Percentiles rank a stretch among this genome's conserved stretches.
Evolutionary conservation across 1,284 basidiomycete genomes (phyloP).

Genomic region (Moesziomyces aphidis): DNA sequence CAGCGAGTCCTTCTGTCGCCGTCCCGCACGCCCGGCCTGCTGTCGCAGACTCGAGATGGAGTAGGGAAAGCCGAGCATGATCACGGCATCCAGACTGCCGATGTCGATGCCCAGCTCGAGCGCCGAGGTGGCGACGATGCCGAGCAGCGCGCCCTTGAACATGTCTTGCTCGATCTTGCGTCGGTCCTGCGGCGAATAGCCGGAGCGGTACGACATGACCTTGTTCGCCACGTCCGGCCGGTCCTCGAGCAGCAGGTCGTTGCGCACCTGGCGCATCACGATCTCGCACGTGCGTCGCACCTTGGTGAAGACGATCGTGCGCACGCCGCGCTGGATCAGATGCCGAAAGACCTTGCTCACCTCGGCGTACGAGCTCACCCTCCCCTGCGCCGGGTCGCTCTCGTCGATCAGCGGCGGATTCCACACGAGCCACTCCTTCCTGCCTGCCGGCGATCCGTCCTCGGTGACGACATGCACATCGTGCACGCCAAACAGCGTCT

Average conservation of each 20-base stretch:
- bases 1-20: slow-evolving; percentile 84
- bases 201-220: slow-evolving; percentile 87
- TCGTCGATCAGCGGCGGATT: slow-evolving; percentile 77
- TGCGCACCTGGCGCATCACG: slow-evolving; percentile 83
- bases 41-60: slow-evolving; percentile 76
- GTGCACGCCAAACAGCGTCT: slow-evolving; percentile 70
- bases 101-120: slow-evolving; percentile 92
- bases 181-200: slow-evolving; percentile 78
- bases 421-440: slow-evolving; percentile 72
- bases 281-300: slow-evolving; percentile 84
- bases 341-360: slow-evolving; percentile 81
- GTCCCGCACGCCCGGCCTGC: slow-evolving; percentile 88
- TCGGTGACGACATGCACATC: slow-evolving; percentile 79
- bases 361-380: slow-evolving; percentile 77
- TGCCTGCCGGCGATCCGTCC: slow-evolving; percentile 85
- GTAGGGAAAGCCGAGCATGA: slow-evolving; percentile 88
- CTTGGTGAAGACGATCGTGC: slow-evolving; percentile 89
- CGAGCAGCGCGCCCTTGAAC: slow-evolving; percentile 81
- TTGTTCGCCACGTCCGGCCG: slow-evolving; percentile 80
- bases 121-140: slow-evolving; percentile 91
- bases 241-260: slow-evolving; percentile 80
- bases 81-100: slow-evolving; percentile 85
- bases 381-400: slow-evolving; percentile 74
- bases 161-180: slow-evolving; percentile 86
- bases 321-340: slow-evolving; percentile 82